Base-by-base conservation (phyloP, 108 stramenopile species). In the Nitzschia sp. region DNA sequence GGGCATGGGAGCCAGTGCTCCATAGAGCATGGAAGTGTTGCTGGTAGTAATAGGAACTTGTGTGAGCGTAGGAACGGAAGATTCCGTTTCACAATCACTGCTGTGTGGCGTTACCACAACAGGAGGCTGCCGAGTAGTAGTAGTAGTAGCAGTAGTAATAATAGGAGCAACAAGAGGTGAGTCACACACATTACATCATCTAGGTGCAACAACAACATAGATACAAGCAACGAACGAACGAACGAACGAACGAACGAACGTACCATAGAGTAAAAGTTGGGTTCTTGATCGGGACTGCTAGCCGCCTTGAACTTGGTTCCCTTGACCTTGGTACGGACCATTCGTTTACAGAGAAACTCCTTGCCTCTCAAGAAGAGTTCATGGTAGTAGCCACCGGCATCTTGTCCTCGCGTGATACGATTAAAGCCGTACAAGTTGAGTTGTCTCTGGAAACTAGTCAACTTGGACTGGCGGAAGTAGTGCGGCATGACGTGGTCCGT, bases 381-480 rank as follows among this genome's bases (percentile, higher is more conserved):
- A 79, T 80, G 80, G 46, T 76, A 80, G 41, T 73, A 76, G 3
- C 58, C 70, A 22, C 67, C 71, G 2, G 61, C 41, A 51, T 80
- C 80, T 17, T 19, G 37, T 11, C 80, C 75, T n/a, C 62, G 41
- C 25, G 81, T 83, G 6, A 87, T 54, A 37, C 86, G 68, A 21
- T 75, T 53, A 67, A 89, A 91, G 15, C 90, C 90, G 43, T 86
- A 91, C 8, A 86, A 57, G 55, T 84, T 82, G 10, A 89, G 74
- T 68, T 95, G 91, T 21, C 94, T 62, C 64, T 95, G 91, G 64
- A 95, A 93, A 60, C 82, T 82, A n/a, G 91, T 84, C 67, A 86
- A 80, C 80, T 90, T 91, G 70, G 57, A 57, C 40, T 72, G 71
- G 22, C 77, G 77, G 25, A 78, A 78, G 68, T 80, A 94, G 56